Evolutionary conservation across 1,284 basidiomycete species (phyloP).

Genomic region (Sporisorium exsertum): DNA sequence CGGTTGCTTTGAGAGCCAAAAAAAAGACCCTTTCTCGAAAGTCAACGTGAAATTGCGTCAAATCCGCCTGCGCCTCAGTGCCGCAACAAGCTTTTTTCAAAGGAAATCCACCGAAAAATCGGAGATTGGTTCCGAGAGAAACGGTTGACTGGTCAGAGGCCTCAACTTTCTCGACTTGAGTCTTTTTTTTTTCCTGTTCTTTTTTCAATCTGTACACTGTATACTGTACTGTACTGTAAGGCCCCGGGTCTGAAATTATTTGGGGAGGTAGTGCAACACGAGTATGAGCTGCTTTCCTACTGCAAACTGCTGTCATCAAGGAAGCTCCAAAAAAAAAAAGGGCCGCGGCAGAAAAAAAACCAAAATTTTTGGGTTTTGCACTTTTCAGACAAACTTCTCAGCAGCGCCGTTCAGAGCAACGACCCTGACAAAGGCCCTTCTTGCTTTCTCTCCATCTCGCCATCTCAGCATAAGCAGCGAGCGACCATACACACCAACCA

Average conservation of each 20-base stretch:
- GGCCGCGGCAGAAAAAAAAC: not conserved
- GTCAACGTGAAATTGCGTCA: conserved; percentile 12
- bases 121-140: conserved; percentile 1
- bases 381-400: conserved; percentile 3
- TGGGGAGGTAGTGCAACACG: too few species aligned
- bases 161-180: not conserved
- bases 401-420: not conserved
- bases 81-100: not conserved
- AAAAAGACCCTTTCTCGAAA: conserved; percentile 14
- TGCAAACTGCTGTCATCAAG: too few species aligned
- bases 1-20: not conserved
- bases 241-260: too few species aligned
- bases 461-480: conserved; percentile 9
- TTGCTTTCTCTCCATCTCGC: not conserved
- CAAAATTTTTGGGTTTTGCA: not conserved
- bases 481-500: conserved; percentile 7
- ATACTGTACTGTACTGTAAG: too few species aligned
- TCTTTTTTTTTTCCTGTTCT: not conserved
- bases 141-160: not conserved
- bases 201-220: too few species aligned
- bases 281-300: too few species aligned
- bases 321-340: conserved; percentile 6
- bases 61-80: conserved; percentile 14
- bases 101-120: not conserved
- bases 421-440: not conserved